phyloP scores from a whole-genome alignment of 345 rosid genomes.

The Arabis alpina region DNA sequence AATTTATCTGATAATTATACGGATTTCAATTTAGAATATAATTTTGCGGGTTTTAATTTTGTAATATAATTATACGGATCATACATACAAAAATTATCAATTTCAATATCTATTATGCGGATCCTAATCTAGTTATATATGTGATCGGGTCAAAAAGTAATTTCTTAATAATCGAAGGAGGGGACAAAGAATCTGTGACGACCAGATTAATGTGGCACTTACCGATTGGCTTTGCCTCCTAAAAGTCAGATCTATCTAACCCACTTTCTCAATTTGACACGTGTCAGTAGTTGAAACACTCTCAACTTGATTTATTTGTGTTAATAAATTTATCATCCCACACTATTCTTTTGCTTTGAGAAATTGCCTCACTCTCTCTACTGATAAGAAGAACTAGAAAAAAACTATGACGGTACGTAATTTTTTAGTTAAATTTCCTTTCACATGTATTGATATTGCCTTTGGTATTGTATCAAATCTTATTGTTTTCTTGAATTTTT shows the following conservation, averaged over 20 bases:
- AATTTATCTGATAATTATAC: no score
- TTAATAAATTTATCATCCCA: conserved; percentile 22
- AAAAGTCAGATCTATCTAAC: conserved; percentile 34
- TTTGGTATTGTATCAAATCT: neutral
- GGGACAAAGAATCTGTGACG: conserved; percentile 7
- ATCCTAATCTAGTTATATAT: no score
- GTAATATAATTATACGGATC: no score
- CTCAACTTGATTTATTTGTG: conserved; percentile 2
- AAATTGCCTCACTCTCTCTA: conserved; percentile 1
- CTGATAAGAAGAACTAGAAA: conserved; percentile 16
- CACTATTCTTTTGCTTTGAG: conserved; percentile 8
- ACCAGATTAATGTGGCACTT: conserved; percentile 32
- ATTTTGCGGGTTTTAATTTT: no score
- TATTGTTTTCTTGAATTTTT: conserved; percentile 8
- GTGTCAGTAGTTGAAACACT: conserved; percentile 40
- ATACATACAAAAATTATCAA: no score
- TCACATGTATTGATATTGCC: neutral
- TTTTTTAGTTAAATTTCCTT: neutral
- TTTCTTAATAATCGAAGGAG: conserved; percentile 21
- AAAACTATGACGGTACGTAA: conserved; percentile 40
- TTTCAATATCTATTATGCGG: no score
- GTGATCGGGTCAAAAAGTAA: conserved; percentile 25
- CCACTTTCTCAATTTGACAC: conserved; percentile 45
- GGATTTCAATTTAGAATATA: no score
- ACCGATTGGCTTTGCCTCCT: conserved; percentile 32